Conservation (phyloP, 2,329 filamentous ascomycete species). For the Cryphonectria carpinicola region DNA sequence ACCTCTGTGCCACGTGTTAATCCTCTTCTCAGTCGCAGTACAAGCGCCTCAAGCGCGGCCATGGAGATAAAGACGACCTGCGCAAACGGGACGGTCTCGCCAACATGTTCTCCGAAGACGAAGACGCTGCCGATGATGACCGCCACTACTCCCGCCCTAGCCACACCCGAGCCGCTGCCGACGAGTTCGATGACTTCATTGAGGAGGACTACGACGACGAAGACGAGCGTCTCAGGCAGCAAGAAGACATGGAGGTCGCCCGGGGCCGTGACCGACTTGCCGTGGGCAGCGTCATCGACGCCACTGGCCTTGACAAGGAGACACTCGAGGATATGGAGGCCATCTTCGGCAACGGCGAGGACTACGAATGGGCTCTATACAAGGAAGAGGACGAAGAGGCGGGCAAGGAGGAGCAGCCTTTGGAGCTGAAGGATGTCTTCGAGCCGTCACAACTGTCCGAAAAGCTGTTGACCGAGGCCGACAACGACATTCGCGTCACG, state of each 20-base stretch:
- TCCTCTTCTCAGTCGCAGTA: constrained; percentile 73
- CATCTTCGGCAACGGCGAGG: constrained; percentile 93
- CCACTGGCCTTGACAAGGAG: constrained; percentile 85
- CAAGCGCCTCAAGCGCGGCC: constrained; percentile 94
- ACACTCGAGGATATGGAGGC: constrained; percentile 94
- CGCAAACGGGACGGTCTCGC: constrained; percentile 73
- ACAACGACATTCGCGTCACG: constrained; percentile 84
- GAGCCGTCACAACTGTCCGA: constrained; percentile 94
- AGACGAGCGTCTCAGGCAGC: constrained; percentile 72
- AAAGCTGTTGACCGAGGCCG: constrained; percentile 92
- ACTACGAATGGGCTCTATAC: constrained; percentile 93
- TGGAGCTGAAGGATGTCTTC: constrained; percentile 97
- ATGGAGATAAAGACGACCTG: constrained; percentile 73
- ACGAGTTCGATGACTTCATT: constrained; percentile 95
- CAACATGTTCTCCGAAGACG: constrained; percentile 95
- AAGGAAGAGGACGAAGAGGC: constrained; percentile 86
- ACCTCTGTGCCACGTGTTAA: constrained; percentile 10
- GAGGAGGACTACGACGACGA: constrained; percentile 94
- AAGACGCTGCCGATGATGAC: constrained; percentile 70
- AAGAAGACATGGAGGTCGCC: constrained; percentile 87
- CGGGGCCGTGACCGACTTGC: constrained; percentile 67
- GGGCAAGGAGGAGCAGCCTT: constrained; percentile 75
- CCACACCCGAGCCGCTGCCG: constrained; percentile 62
- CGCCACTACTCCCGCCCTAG: constrained; percentile 54
- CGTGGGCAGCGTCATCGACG: constrained; percentile 73